Evolutionary conservation across 2,329 filamentous ascomycete species (phyloP).

Genomic region (Arthrocladium fulminans): DNA sequence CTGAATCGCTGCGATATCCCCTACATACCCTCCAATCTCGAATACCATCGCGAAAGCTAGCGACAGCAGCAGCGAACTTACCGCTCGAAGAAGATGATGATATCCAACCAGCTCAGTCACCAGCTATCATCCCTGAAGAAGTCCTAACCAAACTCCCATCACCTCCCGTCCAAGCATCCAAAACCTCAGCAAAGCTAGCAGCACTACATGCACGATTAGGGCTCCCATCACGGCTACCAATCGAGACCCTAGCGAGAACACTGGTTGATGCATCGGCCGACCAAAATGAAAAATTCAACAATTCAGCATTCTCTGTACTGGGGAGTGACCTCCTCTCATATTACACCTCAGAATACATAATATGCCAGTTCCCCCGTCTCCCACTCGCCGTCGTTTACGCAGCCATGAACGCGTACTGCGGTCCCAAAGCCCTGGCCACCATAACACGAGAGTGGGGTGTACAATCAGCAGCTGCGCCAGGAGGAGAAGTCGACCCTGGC

Average conservation of each 20-base stretch:
- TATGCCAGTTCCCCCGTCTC: constrained; percentile 82
- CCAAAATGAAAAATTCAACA: constrained; percentile 72
- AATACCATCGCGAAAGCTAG: constrained; percentile 31
- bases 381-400: constrained; percentile 82
- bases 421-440: constrained; percentile 61
- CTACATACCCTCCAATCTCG: constrained; percentile 18
- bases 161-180: constrained; percentile 58
- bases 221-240: constrained; percentile 69
- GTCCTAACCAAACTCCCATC: constrained; percentile 52
- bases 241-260: constrained; percentile 76
- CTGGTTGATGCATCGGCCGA: constrained; percentile 84
- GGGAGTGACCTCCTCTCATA: constrained; percentile 78
- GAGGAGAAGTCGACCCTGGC: constrained; percentile 84
- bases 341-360: constrained; percentile 78
- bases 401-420: constrained; percentile 74
- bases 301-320: constrained; percentile 69
- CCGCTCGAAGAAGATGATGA: constrained; percentile 24
- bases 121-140: constrained; percentile 25
- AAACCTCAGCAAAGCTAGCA: constrained; percentile 75
- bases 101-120: constrained; percentile 16
- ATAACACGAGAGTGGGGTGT: constrained; percentile 85
- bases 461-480: constrained; percentile 75
- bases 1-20: constrained; percentile 29
- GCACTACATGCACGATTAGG: constrained; percentile 84
- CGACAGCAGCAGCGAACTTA: constrained; percentile 29